Base-by-base conservation (phyloP, 1,139 yeast genomes). In the Meyerozyma athensensis region DNA sequence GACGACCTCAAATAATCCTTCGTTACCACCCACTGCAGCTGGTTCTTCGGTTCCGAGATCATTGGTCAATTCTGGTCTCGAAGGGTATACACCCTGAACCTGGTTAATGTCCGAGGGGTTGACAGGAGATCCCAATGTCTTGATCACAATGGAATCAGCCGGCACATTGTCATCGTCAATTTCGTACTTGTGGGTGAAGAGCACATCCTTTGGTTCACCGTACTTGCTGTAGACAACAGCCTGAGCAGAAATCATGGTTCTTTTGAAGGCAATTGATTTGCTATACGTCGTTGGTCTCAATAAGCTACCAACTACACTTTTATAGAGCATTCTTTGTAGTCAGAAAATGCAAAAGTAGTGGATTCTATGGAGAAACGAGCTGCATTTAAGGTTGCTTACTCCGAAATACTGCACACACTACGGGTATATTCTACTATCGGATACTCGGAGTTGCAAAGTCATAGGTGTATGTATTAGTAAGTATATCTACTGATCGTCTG, bases 101-200 rank as follows among this genome's bases (percentile, higher is more conserved):
- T 89, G 97, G 54, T 86, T 86, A 56, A 87, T 72, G 54, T 90
- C 97, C 0, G 96, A 84, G 0, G 97, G 97, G 54, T 90, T 90
- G 46, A 94, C 75, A 2, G 99, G 97, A 38, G 94, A 79, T 0
- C 95, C 97, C 42, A 92, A 64, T 7, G 84, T 67, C 53, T 74
- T 72, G 31, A 82, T 71, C 26, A 82, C 59, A 16, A 82, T 73
- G 34, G 78, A 65, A 40, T 68, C 56, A 33, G 63, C 57, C 19
- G 59, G 59, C 19, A 69, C 56, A 24, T 65, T 60, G 30, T 64
- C 63, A 36, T 74, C 76, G 38, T 69, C 73, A 36, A 81, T 66
- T 35, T 72, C 61, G 49, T 74, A 77, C 5, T 65, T 56, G 48
- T 77, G 82, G 23, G 79, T 67, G 41, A 63, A 64, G 42, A 81